Evolutionary conservation across 345 rosid genomes (phyloP).

Genomic region (Fremontodendron californicum): DNA sequence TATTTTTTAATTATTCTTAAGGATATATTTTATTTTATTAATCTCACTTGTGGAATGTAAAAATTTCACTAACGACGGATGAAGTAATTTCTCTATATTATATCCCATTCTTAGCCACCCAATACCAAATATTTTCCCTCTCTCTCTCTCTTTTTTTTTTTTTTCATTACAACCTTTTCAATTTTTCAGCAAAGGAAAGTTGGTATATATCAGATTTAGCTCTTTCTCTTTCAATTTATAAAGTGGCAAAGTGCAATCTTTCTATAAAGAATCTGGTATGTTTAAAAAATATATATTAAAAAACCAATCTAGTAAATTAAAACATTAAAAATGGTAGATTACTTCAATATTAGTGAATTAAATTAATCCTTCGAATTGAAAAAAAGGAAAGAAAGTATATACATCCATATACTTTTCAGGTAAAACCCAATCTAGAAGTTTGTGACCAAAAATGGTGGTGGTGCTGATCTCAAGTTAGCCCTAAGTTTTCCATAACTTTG

Average conservation of each 20-base stretch:
- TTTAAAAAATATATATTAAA: no score
- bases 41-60: no score
- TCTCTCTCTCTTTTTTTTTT: no score
- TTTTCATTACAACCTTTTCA: background rate
- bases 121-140: background rate
- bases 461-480: background rate
- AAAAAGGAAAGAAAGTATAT: background rate
- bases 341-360: background rate
- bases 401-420: background rate
- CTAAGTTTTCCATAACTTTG: background rate
- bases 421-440: background rate
- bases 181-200: background rate
- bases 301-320: background rate
- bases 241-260: background rate
- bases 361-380: background rate
- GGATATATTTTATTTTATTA: no score
- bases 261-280: background rate
- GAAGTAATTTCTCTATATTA: no score
- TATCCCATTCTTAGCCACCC: no score
- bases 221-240: background rate
- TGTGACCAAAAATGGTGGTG: background rate
- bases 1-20: no score
- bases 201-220: background rate
- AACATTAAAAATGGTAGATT: background rate
- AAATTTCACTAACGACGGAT: no score